phyloP scores from a whole-genome alignment of 2,329 filamentous ascomycete genomes.

The Chalaropsis ovoidea region DNA sequence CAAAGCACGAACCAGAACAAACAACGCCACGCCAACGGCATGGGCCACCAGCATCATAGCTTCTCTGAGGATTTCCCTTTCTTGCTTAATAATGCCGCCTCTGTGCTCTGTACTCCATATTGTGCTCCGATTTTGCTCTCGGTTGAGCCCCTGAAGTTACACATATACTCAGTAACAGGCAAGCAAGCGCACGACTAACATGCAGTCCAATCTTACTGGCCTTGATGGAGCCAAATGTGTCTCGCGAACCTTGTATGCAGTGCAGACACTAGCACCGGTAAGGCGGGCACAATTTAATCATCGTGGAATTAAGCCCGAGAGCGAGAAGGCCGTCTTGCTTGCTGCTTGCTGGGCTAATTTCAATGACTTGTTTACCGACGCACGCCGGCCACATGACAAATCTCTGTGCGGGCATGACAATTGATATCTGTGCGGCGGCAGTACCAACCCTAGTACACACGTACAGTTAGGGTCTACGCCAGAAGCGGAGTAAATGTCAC shows the following conservation, averaged over 20 bases:
- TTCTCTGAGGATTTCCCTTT: neutral
- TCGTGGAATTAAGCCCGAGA: neutral
- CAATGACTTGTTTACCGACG: neutral
- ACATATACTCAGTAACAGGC: neutral
- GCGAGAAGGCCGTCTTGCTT: neutral
- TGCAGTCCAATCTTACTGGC: neutral
- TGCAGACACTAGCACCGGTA: neutral
- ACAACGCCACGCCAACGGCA: neutral
- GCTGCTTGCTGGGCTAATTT: neutral
- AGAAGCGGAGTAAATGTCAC: neutral
- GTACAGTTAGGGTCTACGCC: neutral
- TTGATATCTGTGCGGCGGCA: neutral
- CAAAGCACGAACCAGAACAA: neutral
- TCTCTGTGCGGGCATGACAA: neutral
- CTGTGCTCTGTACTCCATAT: neutral
- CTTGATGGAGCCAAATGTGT: slow-evolving; percentile 8
- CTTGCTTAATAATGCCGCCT: neutral
- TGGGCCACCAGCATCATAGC: slow-evolving; percentile 13
- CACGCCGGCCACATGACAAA: neutral
- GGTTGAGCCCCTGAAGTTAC: slow-evolving; percentile 2
- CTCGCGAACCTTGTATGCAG: neutral
- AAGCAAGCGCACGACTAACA: neutral
- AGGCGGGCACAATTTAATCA: slow-evolving; percentile 8
- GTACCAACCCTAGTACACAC: neutral
- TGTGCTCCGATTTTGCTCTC: neutral